Percentiles rank a stretch among this genome's conserved stretches.
phyloP scores from a whole-genome alignment of 2,329 filamentous ascomycete genomes.

The Cordyceps cateniannulata region DNA sequence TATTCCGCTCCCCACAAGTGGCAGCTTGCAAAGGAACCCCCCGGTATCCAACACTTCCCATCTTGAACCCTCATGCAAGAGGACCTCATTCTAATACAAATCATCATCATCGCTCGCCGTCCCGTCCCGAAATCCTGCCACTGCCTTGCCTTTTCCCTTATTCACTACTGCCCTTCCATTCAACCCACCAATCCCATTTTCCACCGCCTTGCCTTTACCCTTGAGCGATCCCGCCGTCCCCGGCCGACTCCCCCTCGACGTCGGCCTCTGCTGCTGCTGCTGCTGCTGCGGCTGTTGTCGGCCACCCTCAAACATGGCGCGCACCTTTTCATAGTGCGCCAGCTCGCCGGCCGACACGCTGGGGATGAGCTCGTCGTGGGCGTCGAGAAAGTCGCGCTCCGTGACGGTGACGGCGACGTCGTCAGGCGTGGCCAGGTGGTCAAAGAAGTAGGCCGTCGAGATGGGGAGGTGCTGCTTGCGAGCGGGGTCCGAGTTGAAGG shows the following conservation, averaged over 20 bases:
- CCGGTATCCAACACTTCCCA: background rate
- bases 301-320: conserved; percentile 70
- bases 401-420: conserved; percentile 84
- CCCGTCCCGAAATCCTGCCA: conserved; percentile 45
- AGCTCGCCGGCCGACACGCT: conserved; percentile 90
- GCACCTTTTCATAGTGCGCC: conserved; percentile 80
- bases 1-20: background rate
- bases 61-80: background rate
- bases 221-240: conserved; percentile 16
- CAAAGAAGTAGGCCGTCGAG: conserved; percentile 91
- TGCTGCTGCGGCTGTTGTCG: conserved; percentile 25
- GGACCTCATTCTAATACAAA: conserved; percentile 37
- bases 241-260: conserved; percentile 28
- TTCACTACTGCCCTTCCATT: conserved; percentile 22
- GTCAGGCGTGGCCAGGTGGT: conserved; percentile 75
- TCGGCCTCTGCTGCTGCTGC: conserved; percentile 15
- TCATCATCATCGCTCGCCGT: conserved; percentile 52
- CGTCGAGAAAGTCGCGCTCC: conserved; percentile 79
- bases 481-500: conserved; percentile 49
- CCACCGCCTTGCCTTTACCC: conserved; percentile 30
- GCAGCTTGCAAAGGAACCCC: no score
- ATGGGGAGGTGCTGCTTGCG: conserved; percentile 47
- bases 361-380: conserved; percentile 80
- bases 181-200: conserved; percentile 23
- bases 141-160: conserved; percentile 54